A percentile compares a stretch with the other conserved stretches of the same genome.
Evolutionary conservation across 2,329 filamentous ascomycete genomes (phyloP).

Genomic region (Orbilia blumenaviensis): DNA sequence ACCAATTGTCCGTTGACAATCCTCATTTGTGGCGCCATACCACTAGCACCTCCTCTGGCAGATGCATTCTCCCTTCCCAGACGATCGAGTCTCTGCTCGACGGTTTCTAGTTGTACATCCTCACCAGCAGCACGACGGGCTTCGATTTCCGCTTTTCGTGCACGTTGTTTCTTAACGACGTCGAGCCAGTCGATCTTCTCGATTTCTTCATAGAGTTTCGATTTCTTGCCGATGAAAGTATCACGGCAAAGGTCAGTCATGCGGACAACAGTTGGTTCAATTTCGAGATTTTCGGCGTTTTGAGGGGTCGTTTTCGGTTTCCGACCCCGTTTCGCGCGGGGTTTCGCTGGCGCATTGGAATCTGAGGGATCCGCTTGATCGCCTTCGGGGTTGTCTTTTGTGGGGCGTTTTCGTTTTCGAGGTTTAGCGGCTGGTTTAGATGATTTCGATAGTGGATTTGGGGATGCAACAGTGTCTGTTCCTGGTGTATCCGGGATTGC

Average conservation of each 20-base stretch:
- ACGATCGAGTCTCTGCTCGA: slow-evolving; percentile 55
- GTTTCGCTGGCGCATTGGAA: neutral
- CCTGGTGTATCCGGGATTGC: neutral
- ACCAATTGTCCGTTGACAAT: slow-evolving; percentile 78
- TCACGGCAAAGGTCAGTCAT: slow-evolving; percentile 79
- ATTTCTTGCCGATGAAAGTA: slow-evolving; percentile 76
- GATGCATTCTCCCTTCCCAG: slow-evolving; percentile 48
- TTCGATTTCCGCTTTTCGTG: slow-evolving; percentile 58
- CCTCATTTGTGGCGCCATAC: slow-evolving; percentile 68
- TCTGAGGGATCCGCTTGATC: neutral
- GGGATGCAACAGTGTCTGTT: neutral
- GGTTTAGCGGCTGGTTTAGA: slow-evolving; percentile 28
- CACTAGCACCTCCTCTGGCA: slow-evolving; percentile 54
- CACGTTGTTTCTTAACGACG: slow-evolving; percentile 62
- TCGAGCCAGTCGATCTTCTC: slow-evolving; percentile 71
- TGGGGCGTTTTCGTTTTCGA: slow-evolving; percentile 16
- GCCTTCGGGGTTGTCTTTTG: neutral
- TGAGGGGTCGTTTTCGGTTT: slow-evolving; percentile 69
- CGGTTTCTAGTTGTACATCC: slow-evolving; percentile 57
- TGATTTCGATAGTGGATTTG: neutral
- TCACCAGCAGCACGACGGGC: slow-evolving; percentile 59
- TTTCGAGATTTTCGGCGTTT: slow-evolving; percentile 70
- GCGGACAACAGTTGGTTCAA: slow-evolving; percentile 73
- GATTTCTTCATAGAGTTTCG: slow-evolving; percentile 77
- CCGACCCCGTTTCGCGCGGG: slow-evolving; percentile 52